phyloP scores from a whole-genome alignment of 2,329 filamentous ascomycete genomes.

The Trichoderma sp. region DNA sequence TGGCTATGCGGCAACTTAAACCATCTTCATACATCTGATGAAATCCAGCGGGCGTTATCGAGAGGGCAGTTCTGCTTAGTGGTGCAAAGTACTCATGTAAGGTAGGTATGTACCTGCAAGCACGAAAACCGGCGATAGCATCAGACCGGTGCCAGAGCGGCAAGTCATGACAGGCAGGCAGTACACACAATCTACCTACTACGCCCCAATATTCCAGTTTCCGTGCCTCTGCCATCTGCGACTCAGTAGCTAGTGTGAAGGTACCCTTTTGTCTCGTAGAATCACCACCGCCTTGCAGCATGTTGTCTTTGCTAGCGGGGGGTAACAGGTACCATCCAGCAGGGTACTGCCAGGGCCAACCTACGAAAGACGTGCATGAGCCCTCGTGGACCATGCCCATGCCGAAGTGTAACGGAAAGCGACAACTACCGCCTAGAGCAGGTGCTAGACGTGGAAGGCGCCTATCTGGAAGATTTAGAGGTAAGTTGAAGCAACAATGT shows the following conservation, averaged over 20 bases:
- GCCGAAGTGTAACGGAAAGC: background rate
- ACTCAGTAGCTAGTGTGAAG: background rate
- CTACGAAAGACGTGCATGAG: conserved; percentile 14
- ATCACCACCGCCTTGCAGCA: background rate
- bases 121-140: too few species aligned
- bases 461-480: background rate
- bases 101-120: too few species aligned
- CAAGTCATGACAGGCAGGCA: too few species aligned
- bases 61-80: background rate
- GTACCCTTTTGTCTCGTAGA: conserved; percentile 10
- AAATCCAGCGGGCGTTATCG: background rate
- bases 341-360: background rate
- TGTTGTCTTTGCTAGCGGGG: background rate
- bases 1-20: background rate
- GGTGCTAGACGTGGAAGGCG: background rate
- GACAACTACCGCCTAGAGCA: background rate
- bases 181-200: too few species aligned
- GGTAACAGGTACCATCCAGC: conserved; percentile 4
- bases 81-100: background rate
- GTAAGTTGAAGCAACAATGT: background rate
- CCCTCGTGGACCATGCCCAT: conserved; percentile 20
- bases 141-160: too few species aligned
- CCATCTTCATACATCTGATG: background rate
- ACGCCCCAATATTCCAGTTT: background rate
- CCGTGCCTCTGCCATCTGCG: background rate